Conservation (phyloP, 345 rosid genomes). For the Lepidium aucheri region DNA sequence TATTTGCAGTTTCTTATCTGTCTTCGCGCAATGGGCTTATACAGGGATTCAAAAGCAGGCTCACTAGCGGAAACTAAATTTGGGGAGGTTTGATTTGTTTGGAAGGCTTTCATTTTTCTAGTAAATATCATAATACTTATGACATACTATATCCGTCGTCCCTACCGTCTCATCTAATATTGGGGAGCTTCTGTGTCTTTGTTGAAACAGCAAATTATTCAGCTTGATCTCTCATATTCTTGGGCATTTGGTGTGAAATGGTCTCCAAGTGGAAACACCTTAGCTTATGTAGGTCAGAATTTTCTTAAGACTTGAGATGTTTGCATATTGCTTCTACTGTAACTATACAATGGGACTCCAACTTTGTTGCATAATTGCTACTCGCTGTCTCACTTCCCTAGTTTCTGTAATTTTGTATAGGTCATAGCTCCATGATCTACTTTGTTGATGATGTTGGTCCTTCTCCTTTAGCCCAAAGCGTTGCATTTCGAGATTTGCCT, state of each 20-base stretch:
- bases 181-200: constrained; percentile 8
- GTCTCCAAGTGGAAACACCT: constrained; percentile 97
- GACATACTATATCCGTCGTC: background rate
- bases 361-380: background rate
- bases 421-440: constrained; percentile 95
- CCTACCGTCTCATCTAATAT: background rate
- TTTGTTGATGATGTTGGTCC: constrained; percentile 98
- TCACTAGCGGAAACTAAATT: constrained; percentile 73
- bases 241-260: constrained; percentile 99
- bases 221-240: constrained; percentile 96
- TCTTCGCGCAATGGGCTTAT: constrained; percentile 9
- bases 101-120: background rate
- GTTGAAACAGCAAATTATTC: constrained; percentile 75
- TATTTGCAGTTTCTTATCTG: constrained; percentile 14
- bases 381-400: constrained; percentile 14
- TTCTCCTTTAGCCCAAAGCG: constrained; percentile 89
- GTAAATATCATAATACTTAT: background rate
- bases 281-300: constrained; percentile 93
- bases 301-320: constrained; percentile 14
- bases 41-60: constrained; percentile 69
- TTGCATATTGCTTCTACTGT: background rate
- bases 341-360: background rate
- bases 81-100: constrained; percentile 68
- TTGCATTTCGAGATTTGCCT: constrained; percentile 87
- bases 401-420: constrained; percentile 33